Conservation (phyloP, 1,284 basidiomycete species). For the Irpex sp. region DNA sequence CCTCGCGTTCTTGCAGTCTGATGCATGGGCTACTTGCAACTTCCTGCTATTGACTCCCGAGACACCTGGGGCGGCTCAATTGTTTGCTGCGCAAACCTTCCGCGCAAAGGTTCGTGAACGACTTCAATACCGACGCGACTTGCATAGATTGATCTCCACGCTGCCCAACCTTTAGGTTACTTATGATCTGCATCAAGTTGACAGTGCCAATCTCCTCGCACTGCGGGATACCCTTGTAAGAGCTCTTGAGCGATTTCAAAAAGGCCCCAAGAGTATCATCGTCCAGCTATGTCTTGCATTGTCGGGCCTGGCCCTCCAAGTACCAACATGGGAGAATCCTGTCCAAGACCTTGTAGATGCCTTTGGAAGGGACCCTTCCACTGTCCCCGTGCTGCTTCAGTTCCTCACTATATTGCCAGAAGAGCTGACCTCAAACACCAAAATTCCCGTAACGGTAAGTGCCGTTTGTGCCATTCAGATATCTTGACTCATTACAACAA, state of each 20-base stretch:
- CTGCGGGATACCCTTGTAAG: constrained; percentile 86
- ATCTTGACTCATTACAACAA: constrained; percentile 6
- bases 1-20: constrained; percentile 52
- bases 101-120: constrained; percentile 76
- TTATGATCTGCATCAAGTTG: constrained; percentile 92
- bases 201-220: constrained; percentile 64
- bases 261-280: constrained; percentile 83
- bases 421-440: constrained; percentile 82
- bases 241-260: constrained; percentile 66
- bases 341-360: constrained; percentile 82
- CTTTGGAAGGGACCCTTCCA: constrained; percentile 82
- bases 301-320: constrained; percentile 88
- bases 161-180: constrained; percentile 63
- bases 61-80: constrained; percentile 76
- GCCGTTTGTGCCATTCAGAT: neutral
- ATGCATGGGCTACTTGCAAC: constrained; percentile 97
- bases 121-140: neutral
- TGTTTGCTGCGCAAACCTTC: constrained; percentile 98
- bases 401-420: constrained; percentile 93
- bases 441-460: constrained; percentile 85
- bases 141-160: neutral
- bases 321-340: constrained; percentile 84
- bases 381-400: constrained; percentile 83
- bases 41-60: constrained; percentile 81
- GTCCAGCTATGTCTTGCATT: constrained; percentile 90